These are phyloP conservation scores for Rhizopus sp. DNA, from an alignment of 371 early-diverging fungal genomes.

Conservation along the genomic window DNA sequence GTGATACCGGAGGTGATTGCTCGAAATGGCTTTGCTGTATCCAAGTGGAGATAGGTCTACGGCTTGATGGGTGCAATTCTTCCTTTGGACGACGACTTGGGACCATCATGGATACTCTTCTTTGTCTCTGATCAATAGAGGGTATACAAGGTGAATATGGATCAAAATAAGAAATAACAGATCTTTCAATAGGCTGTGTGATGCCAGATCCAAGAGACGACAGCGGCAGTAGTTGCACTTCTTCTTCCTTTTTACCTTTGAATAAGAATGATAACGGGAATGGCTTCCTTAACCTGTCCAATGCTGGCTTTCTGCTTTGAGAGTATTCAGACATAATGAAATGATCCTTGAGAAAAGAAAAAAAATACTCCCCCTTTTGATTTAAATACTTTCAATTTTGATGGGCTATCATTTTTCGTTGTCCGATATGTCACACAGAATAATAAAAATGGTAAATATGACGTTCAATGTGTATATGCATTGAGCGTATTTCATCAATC, in stretches of 20 bases:
- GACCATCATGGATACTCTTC: not conserved
- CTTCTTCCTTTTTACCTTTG: not conserved
- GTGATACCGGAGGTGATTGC: constrained; percentile 7
- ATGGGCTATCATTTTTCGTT: too few species aligned
- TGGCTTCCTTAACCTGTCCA: not conserved
- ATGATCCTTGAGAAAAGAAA: not conserved
- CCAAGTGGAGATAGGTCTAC: not conserved
- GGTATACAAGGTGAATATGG: too few species aligned
- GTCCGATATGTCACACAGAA: too few species aligned
- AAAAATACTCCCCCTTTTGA: too few species aligned
- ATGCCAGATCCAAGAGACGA: not conserved
- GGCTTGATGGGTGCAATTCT: not conserved
- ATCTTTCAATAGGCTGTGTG: not conserved
- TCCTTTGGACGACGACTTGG: not conserved
- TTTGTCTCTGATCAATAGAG: too few species aligned
- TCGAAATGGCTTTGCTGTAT: not conserved
- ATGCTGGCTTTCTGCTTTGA: not conserved
- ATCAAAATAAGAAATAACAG: not conserved
- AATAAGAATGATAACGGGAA: not conserved
- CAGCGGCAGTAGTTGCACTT: not conserved
- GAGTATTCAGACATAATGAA: not conserved
- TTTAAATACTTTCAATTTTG: too few species aligned
- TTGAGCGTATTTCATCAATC: too few species aligned
- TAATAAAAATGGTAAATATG: too few species aligned
- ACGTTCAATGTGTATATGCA: too few species aligned